Base-by-base conservation (phyloP, 306 rosid species). In the Vigna nakashimae region DNA sequence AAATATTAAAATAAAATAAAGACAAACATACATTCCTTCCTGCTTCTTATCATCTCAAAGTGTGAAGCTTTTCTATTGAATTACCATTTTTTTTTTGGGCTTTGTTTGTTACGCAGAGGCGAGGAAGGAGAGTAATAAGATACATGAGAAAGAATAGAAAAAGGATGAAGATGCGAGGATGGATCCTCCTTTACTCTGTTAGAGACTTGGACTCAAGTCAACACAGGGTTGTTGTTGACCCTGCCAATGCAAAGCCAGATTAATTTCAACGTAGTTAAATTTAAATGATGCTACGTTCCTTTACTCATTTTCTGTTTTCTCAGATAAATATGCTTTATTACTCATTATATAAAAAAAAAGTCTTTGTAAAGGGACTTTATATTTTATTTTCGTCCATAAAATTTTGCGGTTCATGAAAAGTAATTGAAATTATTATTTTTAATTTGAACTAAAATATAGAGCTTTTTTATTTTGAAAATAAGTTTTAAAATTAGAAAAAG, bases 21-120 rank as follows among this genome's bases (percentile, higher is more conserved):
- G 12, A 42, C 51, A 45, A 15, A 73, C 83, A 28, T 42, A 30
- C 69, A 73, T 80, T 80, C 74, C 0, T 73, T 80, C 74, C 1
- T 62, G 32, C 79, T 74, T 60, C 69, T 8, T 45, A 16, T 32
- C 2, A 18, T 46, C 20, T 40, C 40, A 42, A 71, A 46, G 52
- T 10, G 73, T 45, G 40, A 17, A 40, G 4, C 36, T 63, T 64
- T 57, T 26, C 34, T 17, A 14, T 8, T 68, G 28, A 57, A 43
- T 46, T 40, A 26, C 4, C 30, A 3, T 40, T 40, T 40, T 40
- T 40, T 43, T 42, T 49, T 30, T 9, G 30, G 8, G 1, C 1
- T 66, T 68, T 2, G 22, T 51, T 6, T n/a, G 20, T 8, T 68
- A 1, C 2, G 9, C 42, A 38, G 9, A 9, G 42, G 1, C 2